Conservation (phyloP, 2,329 filamentous ascomycete species). For the Hypoxylon sp. region DNA sequence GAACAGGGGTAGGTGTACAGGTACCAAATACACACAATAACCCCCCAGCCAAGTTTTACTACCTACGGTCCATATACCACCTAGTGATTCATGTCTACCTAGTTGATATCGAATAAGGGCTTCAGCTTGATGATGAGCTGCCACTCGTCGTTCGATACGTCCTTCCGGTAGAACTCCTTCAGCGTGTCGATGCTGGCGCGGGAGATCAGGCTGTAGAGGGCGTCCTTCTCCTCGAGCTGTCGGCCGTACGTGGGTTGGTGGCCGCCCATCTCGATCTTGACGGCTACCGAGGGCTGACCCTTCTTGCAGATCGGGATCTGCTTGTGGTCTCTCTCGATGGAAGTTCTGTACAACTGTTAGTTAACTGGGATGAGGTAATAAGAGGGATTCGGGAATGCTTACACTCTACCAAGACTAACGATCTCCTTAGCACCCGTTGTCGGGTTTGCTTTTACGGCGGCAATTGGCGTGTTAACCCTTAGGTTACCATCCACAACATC, state of each 20-base stretch:
- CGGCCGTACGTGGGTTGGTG: conserved; percentile 95
- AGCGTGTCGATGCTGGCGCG: conserved; percentile 91
- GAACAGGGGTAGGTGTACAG: neutral
- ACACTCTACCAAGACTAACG: conserved; percentile 90
- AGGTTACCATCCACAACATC: conserved; percentile 94
- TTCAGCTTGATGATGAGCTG: conserved; percentile 94
- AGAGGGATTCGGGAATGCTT: conserved; percentile 59
- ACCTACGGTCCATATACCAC: neutral
- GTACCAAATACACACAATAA: neutral
- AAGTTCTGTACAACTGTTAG: conserved; percentile 71
- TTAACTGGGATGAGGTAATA: neutral
- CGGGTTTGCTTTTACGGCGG: conserved; percentile 84
- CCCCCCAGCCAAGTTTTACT: too few relatives aligned
- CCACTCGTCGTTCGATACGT: conserved; percentile 83
- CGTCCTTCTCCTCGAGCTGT: conserved; percentile 92
- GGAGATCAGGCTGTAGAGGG: conserved; percentile 87
- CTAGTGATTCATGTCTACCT: neutral
- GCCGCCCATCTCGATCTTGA: conserved; percentile 95
- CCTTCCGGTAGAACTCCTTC: conserved; percentile 88
- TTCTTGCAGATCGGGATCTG: conserved; percentile 92
- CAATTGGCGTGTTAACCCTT: conserved; percentile 88
- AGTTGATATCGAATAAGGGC: conserved; percentile 86
- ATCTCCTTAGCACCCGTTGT: conserved; percentile 86
- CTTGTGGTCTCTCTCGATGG: conserved; percentile 98
- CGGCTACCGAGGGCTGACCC: conserved; percentile 94